Base-by-base conservation (phyloP, 2,329 filamentous ascomycete species). In the Ceratocystis destructans region DNA sequence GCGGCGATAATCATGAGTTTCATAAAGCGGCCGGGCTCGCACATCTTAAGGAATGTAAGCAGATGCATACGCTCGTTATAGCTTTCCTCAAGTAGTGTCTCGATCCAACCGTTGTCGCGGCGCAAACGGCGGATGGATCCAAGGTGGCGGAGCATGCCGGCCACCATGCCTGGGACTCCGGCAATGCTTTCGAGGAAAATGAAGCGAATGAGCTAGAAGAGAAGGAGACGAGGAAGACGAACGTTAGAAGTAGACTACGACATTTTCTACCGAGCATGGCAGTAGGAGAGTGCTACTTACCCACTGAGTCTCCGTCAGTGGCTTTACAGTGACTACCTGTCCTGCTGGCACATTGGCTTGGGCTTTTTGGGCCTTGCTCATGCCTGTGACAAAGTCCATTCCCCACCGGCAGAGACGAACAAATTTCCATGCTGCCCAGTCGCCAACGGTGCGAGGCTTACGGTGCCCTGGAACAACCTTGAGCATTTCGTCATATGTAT, bases 1-100 rank as follows among this genome's bases (percentile, higher is more conserved):
- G 93, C 92, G 10, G 87, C 90, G 48, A 97, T 83, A 66, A 97
- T 90, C 85, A 96, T 89, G 66, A 90, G 75, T 69, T 90, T 87
- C 92, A 96, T 96, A 79, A 96, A 94, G 79, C 83, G 85, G 15
- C 89, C 90, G 45, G 75, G 75, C 70, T 77, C 75, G 67, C 87
- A 88, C 82, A 96, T 88, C 76, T 95, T 96, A 75, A 99, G 85
- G 76, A 97, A 96, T 0, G 89, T 94, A 37, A 96, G 78, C 1
- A 96, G 83, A 72, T 96, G 90, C 91, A 97, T 96, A 31, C 92
- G 82, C 76, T 96, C 91, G 74, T 96, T 96, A 77, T 90, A 95
- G 69, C 87, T 89, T 77, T 96, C 90, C 75, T 95, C 90, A 1
- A 96, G 82, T 7, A 96, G 79, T 0, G 89, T 93, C 76, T 96